Base-by-base conservation (phyloP, 2,329 filamentous ascomycete genomes). In the Beauveria pseudobassiana region DNA sequence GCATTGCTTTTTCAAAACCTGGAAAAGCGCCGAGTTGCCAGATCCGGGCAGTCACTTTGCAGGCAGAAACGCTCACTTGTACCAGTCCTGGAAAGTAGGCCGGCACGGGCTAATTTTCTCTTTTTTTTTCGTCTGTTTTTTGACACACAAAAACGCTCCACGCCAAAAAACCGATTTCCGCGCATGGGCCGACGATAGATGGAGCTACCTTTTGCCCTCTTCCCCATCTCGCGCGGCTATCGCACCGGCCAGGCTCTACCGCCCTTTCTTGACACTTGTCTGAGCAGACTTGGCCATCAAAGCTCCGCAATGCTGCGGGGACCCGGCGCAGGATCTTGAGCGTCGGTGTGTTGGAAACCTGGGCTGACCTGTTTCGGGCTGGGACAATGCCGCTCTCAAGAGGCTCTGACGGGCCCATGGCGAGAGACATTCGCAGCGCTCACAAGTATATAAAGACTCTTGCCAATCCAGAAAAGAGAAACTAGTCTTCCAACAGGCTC, bases 1-100 rank as follows among this genome's bases (percentile, higher is more conserved):
- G 14, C 6, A 20, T 26, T 53, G 34, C 14, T 20, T 16, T 28
- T 18, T 42, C 48, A 43, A 53, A 12, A 48, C 26, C 46, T 57
- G 51, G 59, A 51, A 45, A 62, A 57, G 28, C 59, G 43, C 46
- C 52, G 26, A 62, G 24, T 58, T 62, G 53, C 53, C 46, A 57
- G 53, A 53, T 62, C 57, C 7, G 53, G 0, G 60, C 26, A 8
- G 18, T 12, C 46, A 26, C 6, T 14, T 9, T 55, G 46, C 38
- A 30, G 30, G 30, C 20, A 18, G 18, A 9, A 40, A 45, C 20
- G 22, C 54, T 48, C 45, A 14, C 61, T 38, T 42, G n/a, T 38
- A 18, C 40, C 56, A 18, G 40, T 53, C 38, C 43, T 22, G 46
- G 43, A 57, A 49, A 45, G 28, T 40, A 20, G 38, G 22, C 61